Conservation (phyloP, 352 stramenopile species). For the Phytopythium helicoides region DNA sequence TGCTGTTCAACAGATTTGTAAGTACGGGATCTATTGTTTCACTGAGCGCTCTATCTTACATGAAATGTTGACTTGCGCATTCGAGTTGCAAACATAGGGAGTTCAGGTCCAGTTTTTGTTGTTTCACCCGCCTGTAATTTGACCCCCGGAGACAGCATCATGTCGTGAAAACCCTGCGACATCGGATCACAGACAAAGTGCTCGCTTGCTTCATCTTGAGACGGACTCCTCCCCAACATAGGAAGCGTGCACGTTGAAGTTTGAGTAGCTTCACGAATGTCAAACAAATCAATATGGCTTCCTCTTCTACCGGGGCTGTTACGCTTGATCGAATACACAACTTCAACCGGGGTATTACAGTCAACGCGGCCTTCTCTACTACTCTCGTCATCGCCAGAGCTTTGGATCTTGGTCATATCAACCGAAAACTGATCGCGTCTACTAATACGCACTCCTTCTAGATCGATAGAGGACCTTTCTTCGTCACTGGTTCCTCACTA, state of each 20-base stretch:
- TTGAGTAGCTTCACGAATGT: not conserved
- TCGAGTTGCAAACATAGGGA: conserved; percentile 18
- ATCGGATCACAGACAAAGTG: conserved; percentile 13
- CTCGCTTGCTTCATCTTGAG: not conserved
- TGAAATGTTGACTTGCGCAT: conserved; percentile 31
- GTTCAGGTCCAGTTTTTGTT: conserved; percentile 19
- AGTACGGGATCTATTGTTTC: too few relatives aligned
- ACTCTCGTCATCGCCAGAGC: not conserved
- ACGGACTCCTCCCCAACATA: too few relatives aligned
- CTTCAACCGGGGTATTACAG: not conserved
- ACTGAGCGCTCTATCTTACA: conserved; percentile 9
- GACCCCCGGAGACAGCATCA: conserved; percentile 28
- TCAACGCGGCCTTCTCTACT: not conserved
- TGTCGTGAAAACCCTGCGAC: conserved; percentile 25
- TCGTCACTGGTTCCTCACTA: not conserved
- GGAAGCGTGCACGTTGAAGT: too few relatives aligned
- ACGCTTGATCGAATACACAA: conserved; percentile 3
- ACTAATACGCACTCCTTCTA: not conserved
- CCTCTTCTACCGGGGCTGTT: not conserved
- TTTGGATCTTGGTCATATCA: not conserved
- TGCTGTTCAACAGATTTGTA: not conserved
- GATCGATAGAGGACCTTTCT: not conserved
- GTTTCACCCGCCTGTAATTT: conserved; percentile 24
- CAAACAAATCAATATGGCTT: not conserved
- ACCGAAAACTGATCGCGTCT: not conserved